These are phyloP conservation scores for Beauveria varroae DNA, from an alignment of 2,329 filamentous ascomycete genomes.

Conservation along the genomic window DNA sequence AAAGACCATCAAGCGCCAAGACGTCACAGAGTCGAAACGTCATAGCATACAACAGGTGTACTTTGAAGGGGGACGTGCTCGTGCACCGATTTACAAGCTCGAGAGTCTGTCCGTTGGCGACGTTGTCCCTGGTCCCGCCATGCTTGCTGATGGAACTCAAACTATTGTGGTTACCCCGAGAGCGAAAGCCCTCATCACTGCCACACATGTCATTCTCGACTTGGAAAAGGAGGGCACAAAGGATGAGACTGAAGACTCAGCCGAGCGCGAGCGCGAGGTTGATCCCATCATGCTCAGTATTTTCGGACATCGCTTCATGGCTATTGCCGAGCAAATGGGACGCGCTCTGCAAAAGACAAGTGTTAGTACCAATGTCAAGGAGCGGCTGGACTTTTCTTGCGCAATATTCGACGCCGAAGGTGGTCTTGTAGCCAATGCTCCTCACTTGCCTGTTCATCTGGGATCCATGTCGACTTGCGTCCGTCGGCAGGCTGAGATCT, in stretches of 20 bases:
- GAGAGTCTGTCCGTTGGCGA: constrained; percentile 66
- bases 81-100: constrained; percentile 79
- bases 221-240: constrained; percentile 50
- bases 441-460: constrained; percentile 72
- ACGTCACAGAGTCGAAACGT: constrained; percentile 49
- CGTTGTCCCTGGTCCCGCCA: constrained; percentile 69
- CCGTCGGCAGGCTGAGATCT: constrained; percentile 68
- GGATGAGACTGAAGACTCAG: constrained; percentile 14
- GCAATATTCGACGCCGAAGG: constrained; percentile 71
- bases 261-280: constrained; percentile 8
- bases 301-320: constrained; percentile 79
- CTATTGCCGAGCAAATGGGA: constrained; percentile 80
- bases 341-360: constrained; percentile 72
- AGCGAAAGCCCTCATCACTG: constrained; percentile 67
- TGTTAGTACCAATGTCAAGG: constrained; percentile 75
- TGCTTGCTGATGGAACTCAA: constrained; percentile 81
- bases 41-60: constrained; percentile 67
- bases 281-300: constrained; percentile 74
- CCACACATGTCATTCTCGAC: constrained; percentile 86
- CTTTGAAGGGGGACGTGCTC: constrained; percentile 70
- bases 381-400: constrained; percentile 75
- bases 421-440: constrained; percentile 70
- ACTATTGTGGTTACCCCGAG: constrained; percentile 84
- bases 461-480: constrained; percentile 81
- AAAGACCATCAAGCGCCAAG: constrained; percentile 55